Evolutionary conservation across 192 early-diverging fungal genomes (phyloP).

Genomic region (Lunasporangiospora selenospora): DNA sequence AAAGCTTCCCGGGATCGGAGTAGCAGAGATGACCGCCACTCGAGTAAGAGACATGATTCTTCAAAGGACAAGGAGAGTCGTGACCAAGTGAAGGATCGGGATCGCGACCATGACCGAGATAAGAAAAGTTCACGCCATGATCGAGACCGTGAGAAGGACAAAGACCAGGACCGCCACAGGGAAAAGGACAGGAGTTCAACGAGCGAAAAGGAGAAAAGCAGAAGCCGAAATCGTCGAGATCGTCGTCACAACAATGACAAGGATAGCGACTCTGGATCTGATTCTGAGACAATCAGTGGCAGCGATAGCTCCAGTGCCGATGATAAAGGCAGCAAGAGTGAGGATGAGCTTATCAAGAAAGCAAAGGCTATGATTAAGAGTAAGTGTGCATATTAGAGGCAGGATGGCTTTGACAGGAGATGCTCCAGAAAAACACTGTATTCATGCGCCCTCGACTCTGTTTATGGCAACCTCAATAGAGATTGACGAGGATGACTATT

Average conservation of each 20-base stretch:
- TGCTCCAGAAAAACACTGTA: background rate
- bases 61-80: background rate
- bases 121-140: constrained; percentile 13
- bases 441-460: background rate
- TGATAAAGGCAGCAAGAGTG: too few species aligned
- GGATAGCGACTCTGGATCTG: background rate
- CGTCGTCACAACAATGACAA: background rate
- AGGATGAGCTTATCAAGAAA: constrained; percentile 39
- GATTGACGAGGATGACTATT: constrained; percentile 82
- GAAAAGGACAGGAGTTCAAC: background rate
- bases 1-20: too few species aligned
- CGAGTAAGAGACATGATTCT: background rate
- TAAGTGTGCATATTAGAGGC: background rate
- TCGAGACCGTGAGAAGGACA: constrained; percentile 1
- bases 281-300: background rate
- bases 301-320: constrained; percentile 13
- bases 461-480: constrained; percentile 21
- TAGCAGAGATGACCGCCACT: constrained; percentile 8
- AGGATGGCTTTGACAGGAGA: background rate
- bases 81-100: background rate
- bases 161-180: background rate
- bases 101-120: background rate
- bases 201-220: constrained; percentile 7
- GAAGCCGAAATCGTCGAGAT: constrained; percentile 2
- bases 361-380: constrained; percentile 46